A percentile compares a stretch with the other conserved stretches of the same genome.
Conservation (phyloP, 2,329 filamentous ascomycete genomes). For the Talaromyces amestolkiae region DNA sequence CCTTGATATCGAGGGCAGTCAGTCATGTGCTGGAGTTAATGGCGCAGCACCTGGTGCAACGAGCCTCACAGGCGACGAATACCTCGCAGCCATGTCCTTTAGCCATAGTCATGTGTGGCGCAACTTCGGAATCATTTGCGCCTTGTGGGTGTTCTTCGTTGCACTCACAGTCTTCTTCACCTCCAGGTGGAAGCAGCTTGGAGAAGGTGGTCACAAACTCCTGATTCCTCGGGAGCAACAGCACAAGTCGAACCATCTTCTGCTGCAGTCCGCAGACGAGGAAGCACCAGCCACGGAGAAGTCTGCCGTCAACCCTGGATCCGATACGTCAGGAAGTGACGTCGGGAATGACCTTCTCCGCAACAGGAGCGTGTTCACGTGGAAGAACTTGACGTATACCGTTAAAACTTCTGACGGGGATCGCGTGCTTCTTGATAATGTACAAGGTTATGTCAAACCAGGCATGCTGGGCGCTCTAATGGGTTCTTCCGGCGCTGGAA, state of each 20-base stretch:
- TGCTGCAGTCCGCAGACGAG: too few relatives aligned
- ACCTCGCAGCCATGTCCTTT: slow-evolving; percentile 56
- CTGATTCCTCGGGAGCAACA: too few relatives aligned
- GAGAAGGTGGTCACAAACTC: too few relatives aligned
- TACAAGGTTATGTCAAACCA: slow-evolving; percentile 74
- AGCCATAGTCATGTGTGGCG: slow-evolving; percentile 59
- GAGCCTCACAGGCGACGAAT: slow-evolving; percentile 56
- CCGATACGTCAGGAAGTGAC: too few relatives aligned
- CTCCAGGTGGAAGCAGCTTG: slow-evolving; percentile 55
- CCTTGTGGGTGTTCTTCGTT: slow-evolving; percentile 61
- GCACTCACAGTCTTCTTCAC: slow-evolving; percentile 59
- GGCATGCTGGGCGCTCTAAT: slow-evolving; percentile 75
- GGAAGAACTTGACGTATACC: slow-evolving; percentile 69
- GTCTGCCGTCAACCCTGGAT: too few relatives aligned
- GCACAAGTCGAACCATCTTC: too few relatives aligned
- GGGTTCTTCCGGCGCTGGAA: slow-evolving; percentile 75
- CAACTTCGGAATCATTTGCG: slow-evolving; percentile 63
- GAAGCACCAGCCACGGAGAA: too few relatives aligned
- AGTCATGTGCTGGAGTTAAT: slow-evolving; percentile 56
- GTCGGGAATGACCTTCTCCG: too few relatives aligned
- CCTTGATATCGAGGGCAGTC: slow-evolving; percentile 20
- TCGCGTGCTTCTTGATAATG: slow-evolving; percentile 61
- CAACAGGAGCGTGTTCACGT: slow-evolving; percentile 69
- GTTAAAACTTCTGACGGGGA: slow-evolving; percentile 59
- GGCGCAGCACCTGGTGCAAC: slow-evolving; percentile 53